Percentiles rank a stretch among this genome's conserved stretches.
Conservation (phyloP, 257 asterid species). For the Plantago major region DNA sequence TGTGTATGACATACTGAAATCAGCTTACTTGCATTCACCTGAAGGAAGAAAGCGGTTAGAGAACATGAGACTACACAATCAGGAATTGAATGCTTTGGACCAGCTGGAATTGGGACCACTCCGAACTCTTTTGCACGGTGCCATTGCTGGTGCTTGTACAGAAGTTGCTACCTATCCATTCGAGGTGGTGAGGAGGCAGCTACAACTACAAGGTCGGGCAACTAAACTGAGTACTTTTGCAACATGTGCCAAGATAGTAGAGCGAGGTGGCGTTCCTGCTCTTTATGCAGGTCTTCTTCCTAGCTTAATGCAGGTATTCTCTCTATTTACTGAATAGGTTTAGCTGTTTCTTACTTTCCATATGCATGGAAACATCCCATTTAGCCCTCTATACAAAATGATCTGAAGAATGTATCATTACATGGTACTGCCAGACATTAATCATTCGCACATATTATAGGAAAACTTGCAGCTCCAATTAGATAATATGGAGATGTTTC, state of each 20-base stretch:
- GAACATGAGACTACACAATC: constrained; percentile 54
- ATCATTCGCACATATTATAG: too few species aligned
- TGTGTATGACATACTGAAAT: constrained; percentile 53
- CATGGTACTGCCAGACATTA: not conserved
- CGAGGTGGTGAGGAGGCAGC: constrained; percentile 93
- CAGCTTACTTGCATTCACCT: constrained; percentile 65
- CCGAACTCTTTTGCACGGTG: constrained; percentile 89
- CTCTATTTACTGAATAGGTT: not conserved
- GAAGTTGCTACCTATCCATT: constrained; percentile 95
- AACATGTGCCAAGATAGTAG: constrained; percentile 60
- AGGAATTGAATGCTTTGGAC: constrained; percentile 75
- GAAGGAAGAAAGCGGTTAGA: constrained; percentile 74
- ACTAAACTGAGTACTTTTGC: constrained; percentile 66
- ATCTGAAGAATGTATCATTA: not conserved
- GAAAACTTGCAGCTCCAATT: too few species aligned
- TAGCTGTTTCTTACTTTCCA: constrained; percentile 1
- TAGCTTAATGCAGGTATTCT: constrained; percentile 84
- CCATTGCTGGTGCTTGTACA: constrained; percentile 96
- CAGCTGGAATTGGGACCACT: constrained; percentile 87
- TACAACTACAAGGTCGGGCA: constrained; percentile 81
- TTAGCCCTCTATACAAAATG: not conserved
- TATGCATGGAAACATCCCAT: not conserved
- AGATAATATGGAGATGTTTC: too few species aligned
- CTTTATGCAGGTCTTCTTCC: constrained; percentile 92
- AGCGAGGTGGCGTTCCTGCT: constrained; percentile 84